Conservation (phyloP, 768 basidiomycete genomes). For the Dioszegia aurantiaca region DNA sequence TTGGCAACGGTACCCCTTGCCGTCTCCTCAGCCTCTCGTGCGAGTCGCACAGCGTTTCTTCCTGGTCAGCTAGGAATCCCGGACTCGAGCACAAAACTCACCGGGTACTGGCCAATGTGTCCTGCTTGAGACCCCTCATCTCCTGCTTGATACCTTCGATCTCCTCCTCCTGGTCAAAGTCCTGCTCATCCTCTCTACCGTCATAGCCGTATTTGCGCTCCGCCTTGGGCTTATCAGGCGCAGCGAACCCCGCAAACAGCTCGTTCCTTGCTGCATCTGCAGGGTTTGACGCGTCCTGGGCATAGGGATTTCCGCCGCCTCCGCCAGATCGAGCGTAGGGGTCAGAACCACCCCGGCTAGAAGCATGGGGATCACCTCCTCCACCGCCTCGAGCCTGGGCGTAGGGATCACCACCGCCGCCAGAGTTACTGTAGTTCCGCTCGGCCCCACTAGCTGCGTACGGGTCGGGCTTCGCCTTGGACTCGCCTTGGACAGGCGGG, state of each 20-base stretch:
- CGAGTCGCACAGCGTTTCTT: conserved; percentile 81
- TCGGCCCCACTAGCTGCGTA: conserved; percentile 7
- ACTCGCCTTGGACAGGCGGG: conserved; percentile 41
- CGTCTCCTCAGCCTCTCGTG: conserved; percentile 94
- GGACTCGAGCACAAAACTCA: conserved; percentile 20
- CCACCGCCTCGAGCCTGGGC: conserved; percentile 21
- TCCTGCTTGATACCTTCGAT: conserved; percentile 93
- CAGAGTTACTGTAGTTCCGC: conserved; percentile 1
- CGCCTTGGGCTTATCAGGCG: conserved; percentile 28
- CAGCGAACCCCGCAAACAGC: conserved; percentile 48
- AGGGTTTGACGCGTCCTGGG: conserved; percentile 24
- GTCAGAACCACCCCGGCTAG: conserved; percentile 30
- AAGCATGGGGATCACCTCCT: conserved; percentile 31
- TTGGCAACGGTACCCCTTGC: conserved; percentile 76
- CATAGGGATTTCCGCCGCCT: conserved; percentile 41
- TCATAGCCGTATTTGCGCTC: conserved; percentile 46
- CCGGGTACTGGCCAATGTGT: conserved; percentile 79
- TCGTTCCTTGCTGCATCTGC: conserved; percentile 45
- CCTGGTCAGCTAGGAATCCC: not conserved
- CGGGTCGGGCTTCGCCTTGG: conserved; percentile 20
- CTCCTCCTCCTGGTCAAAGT: conserved; percentile 56
- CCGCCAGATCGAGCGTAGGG: conserved; percentile 32
- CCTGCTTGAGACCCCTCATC: conserved; percentile 84
- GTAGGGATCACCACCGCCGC: conserved; percentile 11
- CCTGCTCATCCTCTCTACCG: conserved; percentile 58